phyloP scores from a whole-genome alignment of 495 filamentous ascomycete species.

The Letharia lupina region DNA sequence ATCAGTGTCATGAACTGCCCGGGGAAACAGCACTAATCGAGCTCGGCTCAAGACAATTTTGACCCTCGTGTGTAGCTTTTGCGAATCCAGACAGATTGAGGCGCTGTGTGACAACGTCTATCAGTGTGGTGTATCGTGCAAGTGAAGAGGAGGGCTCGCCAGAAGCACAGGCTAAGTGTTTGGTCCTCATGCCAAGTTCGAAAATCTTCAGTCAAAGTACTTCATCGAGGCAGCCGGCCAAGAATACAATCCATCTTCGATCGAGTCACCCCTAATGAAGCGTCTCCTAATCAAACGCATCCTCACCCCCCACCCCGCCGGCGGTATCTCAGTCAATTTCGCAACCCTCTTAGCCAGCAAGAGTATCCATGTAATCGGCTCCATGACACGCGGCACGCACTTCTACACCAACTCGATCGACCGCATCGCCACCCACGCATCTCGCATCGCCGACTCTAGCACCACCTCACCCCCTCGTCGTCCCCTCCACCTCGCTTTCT shows the following conservation, averaged over 20 bases:
- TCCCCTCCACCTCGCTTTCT: background rate
- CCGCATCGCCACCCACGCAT: conserved; percentile 47
- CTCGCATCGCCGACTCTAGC: conserved; percentile 1
- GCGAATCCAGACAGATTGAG: background rate
- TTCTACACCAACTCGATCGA: conserved; percentile 58
- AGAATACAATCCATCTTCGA: background rate
- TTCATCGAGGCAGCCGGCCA: conserved; percentile 3
- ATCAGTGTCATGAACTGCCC: background rate
- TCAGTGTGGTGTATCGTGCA: background rate
- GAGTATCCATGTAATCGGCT: background rate
- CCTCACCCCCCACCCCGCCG: background rate
- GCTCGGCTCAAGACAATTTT: background rate
- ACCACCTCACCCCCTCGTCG: background rate
- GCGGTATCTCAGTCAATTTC: background rate
- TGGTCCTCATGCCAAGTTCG: too few relatives aligned
- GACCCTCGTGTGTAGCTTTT: background rate
- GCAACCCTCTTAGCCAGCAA: background rate
- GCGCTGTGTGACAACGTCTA: too few relatives aligned
- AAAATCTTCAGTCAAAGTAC: background rate
- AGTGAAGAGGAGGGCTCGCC: background rate
- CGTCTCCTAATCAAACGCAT: background rate
- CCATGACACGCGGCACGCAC: conserved; percentile 45
- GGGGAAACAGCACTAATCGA: background rate
- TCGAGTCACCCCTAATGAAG: background rate
- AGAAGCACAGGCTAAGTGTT: too few relatives aligned